Evolutionary conservation across 2,329 filamentous ascomycete genomes (phyloP).

Genomic region (Aspergillus sp.): DNA sequence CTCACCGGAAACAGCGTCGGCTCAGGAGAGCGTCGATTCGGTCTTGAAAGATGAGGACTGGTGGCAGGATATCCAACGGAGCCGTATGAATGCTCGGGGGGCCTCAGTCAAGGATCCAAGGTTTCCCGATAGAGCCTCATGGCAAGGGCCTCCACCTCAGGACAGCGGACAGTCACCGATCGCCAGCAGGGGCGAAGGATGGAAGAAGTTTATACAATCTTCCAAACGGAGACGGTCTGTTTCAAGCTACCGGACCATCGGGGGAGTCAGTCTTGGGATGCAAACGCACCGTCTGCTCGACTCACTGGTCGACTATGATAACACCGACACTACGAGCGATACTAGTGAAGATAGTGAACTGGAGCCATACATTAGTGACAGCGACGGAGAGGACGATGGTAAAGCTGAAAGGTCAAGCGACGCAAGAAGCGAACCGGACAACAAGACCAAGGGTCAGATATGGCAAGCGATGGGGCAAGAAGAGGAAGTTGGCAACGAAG

Average conservation of each 20-base stretch:
- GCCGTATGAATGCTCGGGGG: conserved; percentile 22
- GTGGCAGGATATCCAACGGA: conserved; percentile 66
- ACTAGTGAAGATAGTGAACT: conserved; percentile 33
- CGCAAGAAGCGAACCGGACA: neutral
- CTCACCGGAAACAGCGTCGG: conserved; percentile 43
- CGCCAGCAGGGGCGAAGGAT: conserved; percentile 45
- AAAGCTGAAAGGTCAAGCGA: neutral
- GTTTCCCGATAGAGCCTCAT: conserved; percentile 22
- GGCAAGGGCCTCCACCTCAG: conserved; percentile 46
- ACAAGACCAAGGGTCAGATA: neutral
- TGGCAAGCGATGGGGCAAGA: neutral
- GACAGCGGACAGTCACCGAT: conserved; percentile 38
- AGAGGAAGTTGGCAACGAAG: neutral
- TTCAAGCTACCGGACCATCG: conserved; percentile 42
- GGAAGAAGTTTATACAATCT: conserved; percentile 54
- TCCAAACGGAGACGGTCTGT: conserved; percentile 45
- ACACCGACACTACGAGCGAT: conserved; percentile 40
- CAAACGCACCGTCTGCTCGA: conserved; percentile 62
- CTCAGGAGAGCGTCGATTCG: conserved; percentile 53
- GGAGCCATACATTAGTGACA: conserved; percentile 32
- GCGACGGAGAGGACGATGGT: conserved; percentile 20
- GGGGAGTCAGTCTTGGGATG: conserved; percentile 59
- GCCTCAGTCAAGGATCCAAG: neutral
- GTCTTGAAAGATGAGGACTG: conserved; percentile 64
- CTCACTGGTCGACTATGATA: conserved; percentile 47